phyloP scores from a whole-genome alignment of 208 protist genomes.

The Angomonas deanei region DNA sequence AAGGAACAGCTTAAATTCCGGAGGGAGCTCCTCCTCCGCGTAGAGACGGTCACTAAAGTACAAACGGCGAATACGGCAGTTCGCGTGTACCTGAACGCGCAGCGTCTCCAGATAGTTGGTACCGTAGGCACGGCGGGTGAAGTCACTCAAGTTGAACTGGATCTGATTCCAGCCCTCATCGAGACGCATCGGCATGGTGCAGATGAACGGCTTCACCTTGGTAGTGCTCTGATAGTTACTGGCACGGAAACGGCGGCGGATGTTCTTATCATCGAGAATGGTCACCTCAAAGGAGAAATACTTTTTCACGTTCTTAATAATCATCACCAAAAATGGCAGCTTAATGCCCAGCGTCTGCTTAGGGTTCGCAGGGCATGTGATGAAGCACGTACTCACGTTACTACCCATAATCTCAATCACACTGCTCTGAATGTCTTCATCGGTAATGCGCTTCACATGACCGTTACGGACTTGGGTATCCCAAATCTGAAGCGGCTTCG shows the following conservation, averaged over 20 bases:
- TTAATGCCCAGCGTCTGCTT: slow-evolving; percentile 99
- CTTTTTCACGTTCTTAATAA: slow-evolving; percentile 99
- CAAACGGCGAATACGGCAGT: slow-evolving; percentile 98
- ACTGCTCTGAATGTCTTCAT: slow-evolving; percentile 98
- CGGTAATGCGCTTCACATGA: slow-evolving; percentile 99
- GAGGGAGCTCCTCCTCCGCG: slow-evolving; percentile 98
- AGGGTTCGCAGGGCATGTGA: slow-evolving; percentile 95
- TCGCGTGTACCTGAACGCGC: slow-evolving; percentile 97
- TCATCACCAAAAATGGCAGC: slow-evolving; percentile 99
- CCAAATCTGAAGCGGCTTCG: slow-evolving; percentile 98
- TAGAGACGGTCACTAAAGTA: slow-evolving; percentile 99
- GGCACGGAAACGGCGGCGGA: slow-evolving; percentile 96
- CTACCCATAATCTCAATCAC: slow-evolving; percentile 98
- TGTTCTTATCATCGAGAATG: slow-evolving; percentile 99
- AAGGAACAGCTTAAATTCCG: slow-evolving; percentile 99
- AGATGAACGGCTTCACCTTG: slow-evolving; percentile 99
- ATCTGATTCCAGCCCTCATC: slow-evolving; percentile 99
- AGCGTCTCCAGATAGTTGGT: slow-evolving; percentile 99
- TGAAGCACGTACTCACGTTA: slow-evolving; percentile 98
- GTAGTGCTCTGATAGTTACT: slow-evolving; percentile 99
- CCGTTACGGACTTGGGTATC: slow-evolving; percentile 97
- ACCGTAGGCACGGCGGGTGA: slow-evolving; percentile 98
- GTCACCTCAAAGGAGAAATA: slow-evolving; percentile 99
- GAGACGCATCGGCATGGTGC: slow-evolving; percentile 99
- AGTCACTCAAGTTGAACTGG: slow-evolving; percentile 99